Percentiles rank a stretch among this genome's conserved stretches.
Conservation (phyloP, 768 basidiomycete species). For the Pisolithus tinctorius region DNA sequence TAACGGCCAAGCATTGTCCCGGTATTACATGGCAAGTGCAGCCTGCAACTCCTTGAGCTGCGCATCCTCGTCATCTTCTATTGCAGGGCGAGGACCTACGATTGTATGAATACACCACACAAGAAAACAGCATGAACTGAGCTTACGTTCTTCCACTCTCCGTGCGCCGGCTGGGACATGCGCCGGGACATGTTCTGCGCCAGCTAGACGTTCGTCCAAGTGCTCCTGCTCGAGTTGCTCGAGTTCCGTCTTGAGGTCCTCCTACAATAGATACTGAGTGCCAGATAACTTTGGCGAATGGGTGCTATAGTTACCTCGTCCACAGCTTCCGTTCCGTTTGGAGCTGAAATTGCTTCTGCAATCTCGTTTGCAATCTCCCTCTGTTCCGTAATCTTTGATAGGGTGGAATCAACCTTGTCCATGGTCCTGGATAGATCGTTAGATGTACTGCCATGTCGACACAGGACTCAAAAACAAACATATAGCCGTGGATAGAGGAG, state of each 20-base stretch:
- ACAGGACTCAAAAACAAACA: slow-evolving; percentile 49
- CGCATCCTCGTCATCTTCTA: slow-evolving; percentile 88
- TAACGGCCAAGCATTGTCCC: background rate
- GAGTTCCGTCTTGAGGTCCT: slow-evolving; percentile 71
- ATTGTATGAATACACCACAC: background rate
- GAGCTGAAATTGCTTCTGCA: slow-evolving; percentile 78
- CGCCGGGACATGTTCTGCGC: slow-evolving; percentile 84
- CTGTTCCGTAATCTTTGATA: slow-evolving; percentile 84
- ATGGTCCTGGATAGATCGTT: slow-evolving; percentile 49
- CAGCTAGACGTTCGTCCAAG: slow-evolving; percentile 76
- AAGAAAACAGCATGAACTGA: background rate
- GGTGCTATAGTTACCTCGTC: slow-evolving; percentile 58
- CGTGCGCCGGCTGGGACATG: slow-evolving; percentile 66
- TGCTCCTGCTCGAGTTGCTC: slow-evolving; percentile 85
- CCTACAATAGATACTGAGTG: slow-evolving; percentile 39
- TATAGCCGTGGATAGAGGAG: slow-evolving; percentile 79
- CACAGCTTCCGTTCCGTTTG: slow-evolving; percentile 44
- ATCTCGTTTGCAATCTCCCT: slow-evolving; percentile 91
- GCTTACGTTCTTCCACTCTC: slow-evolving; percentile 43
- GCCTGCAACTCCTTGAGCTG: slow-evolving; percentile 88
- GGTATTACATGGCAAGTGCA: slow-evolving; percentile 67
- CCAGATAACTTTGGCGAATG: background rate
- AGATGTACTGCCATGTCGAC: background rate
- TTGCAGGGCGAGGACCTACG: slow-evolving; percentile 25
- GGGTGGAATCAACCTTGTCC: slow-evolving; percentile 84